Base-by-base conservation (phyloP, 2,329 filamentous ascomycete genomes). In the Fusarium marasasianum region DNA sequence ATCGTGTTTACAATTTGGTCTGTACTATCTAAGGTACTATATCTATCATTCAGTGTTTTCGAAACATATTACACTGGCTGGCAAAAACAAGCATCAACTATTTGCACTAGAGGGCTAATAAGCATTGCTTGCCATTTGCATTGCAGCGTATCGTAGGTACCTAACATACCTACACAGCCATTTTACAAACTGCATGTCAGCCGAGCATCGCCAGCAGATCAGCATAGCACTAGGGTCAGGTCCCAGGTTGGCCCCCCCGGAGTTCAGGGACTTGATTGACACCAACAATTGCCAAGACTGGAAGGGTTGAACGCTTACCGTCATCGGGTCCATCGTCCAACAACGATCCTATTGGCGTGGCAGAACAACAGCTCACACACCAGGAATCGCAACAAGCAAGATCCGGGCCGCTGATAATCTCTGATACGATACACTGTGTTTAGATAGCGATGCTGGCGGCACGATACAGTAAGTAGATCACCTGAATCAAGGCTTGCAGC, bases 201-300 rank as follows among this genome's bases (percentile, higher is more conserved):
- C 72, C 45, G 67, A 74, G 63, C 71, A 72, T 72, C 58, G 60
- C 71, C 67, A 74, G 66, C 67, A 69, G 71, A 74, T 72, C 71
- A 72, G 43, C 66, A 70, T 51, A 66, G 60, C 47, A 47, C 63
- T 55, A 74, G 63, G 48, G 55, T 57, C 72, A 75, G 72, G 72
- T 69, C 60, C 71, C 66, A 71, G 48, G 48, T 69, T 71, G 48
- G 15, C 7, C 12, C 48, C 31, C 45, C 55, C 31, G 13, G 67
- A 60, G 50, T 69, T 72, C 68, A 66, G 71, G 67, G 66, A 74
- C 58, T 74, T 74, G 71, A 65, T 74, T 74, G 62, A 72, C 66
- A 71, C 71, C 63, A 35, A 38, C 26, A 59, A 51, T 63, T 74
- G 67, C 72, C 71, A 74, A 74, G 72, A 53, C 56, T 44, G 54